Evolutionary conservation across 177 flowering plant species (phyloP), one percentile per base, ranked within the genome.

Genomic region (Vitis hybrid): DNA sequence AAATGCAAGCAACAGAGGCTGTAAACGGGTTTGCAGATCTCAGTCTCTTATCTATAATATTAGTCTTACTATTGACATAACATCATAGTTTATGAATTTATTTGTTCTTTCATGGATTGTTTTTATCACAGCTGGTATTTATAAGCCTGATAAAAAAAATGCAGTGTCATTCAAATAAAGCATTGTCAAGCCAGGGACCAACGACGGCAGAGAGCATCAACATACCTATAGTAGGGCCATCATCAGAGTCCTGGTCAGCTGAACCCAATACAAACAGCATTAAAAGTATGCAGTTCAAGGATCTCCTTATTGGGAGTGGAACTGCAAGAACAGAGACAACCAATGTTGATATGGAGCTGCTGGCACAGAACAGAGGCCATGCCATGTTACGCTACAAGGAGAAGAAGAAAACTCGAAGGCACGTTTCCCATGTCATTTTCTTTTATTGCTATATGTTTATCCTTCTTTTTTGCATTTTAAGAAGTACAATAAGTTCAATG

Each of bases 331-430:
- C 3, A 30, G 56, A 62, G 10, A 26, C 5, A 56, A 1, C 48
- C 15, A 62, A 49, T 26, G 58, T 12, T 17, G 78, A 75, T 21
- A 52, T 52, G 66, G 72, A 76, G 19, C 56, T 66, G 48, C 14
- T 76, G 34, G 72, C 79, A 59, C 60, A 68, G 18, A 76, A 76
- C 60, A 65, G 80, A 73, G 71, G 74, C 52, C 45, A 70, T 52
- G 76, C 80, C 65, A 70, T 77, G 73, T 10, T 52, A 45, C 74
- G 80, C 3, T 77, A 77, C 71, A 73, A 69, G 65, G 80, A 77
- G 58, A 77, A 77, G 71, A 77, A 77, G 68, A 77, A 73, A 73
- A 45, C 30, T 5, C 62, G 77, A 72, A 77, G 76, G 80, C 21
- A 56, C 3, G 10, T 21, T 34, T 50, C 19, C 40, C 18, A 14